A percentile compares a stretch with the other conserved stretches of the same genome.
phyloP scores from a whole-genome alignment of 345 rosid genomes.

The Citrus medica region DNA sequence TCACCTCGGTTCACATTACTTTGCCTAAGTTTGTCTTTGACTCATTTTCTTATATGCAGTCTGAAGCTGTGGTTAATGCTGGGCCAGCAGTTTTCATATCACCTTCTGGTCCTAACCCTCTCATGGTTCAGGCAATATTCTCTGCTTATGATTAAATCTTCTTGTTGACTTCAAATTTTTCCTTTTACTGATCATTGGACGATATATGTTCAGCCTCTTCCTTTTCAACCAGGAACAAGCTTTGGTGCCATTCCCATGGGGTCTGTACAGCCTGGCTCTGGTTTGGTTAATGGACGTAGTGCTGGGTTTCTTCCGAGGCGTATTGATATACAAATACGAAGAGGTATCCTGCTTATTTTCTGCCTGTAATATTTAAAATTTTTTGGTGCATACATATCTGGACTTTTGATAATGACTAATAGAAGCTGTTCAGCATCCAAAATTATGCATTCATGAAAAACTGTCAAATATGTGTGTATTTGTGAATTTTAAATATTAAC shows the following conservation, averaged over 20 bases:
- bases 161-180: constrained; percentile 2
- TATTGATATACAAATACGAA: constrained; percentile 73
- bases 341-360: constrained; percentile 38
- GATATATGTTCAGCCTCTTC: constrained; percentile 51
- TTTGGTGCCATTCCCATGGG: constrained; percentile 49
- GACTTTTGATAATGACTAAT: neutral
- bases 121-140: constrained; percentile 71
- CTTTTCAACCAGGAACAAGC: constrained; percentile 59
- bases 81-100: constrained; percentile 78
- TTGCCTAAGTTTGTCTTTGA: constrained; percentile 1
- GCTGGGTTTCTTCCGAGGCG: constrained; percentile 62
- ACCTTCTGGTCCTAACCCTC: constrained; percentile 69
- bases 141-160: neutral
- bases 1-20: neutral
- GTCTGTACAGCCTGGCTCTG: constrained; percentile 48
- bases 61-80: constrained; percentile 74
- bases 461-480: neutral
- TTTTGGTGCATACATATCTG: neutral
- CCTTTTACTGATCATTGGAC: constrained; percentile 18
- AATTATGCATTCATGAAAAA: neutral
- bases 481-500: neutral
- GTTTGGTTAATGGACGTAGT: constrained; percentile 46
- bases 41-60: constrained; percentile 38
- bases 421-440: neutral
- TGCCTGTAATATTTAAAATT: neutral